A percentile compares a stretch with the other conserved stretches of the same genome.
These are phyloP conservation scores for Pistacia integerrima DNA, from an alignment of 345 rosid species.

Conservation along the genomic window DNA sequence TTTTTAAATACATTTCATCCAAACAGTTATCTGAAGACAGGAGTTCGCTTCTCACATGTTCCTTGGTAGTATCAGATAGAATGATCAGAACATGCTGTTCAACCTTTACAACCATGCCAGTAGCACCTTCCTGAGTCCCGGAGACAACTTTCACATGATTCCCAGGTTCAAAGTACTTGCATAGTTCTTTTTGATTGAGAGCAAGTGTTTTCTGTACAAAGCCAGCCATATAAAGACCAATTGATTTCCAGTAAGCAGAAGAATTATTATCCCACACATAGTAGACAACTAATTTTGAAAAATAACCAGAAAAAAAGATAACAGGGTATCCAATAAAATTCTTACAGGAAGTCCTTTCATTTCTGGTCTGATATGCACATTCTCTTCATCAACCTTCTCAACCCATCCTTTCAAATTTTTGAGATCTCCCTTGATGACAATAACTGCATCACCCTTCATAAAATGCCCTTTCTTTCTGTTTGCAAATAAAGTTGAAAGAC, in stretches of 20 bases:
- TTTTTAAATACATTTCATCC: background rate
- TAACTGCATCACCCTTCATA: constrained; percentile 97
- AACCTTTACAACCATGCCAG: constrained; percentile 98
- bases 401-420: constrained; percentile 97
- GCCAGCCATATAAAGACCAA: constrained; percentile 15
- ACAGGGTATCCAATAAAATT: constrained; percentile 14
- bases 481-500: constrained; percentile 82
- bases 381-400: constrained; percentile 98
- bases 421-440: constrained; percentile 90
- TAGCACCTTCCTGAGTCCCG: constrained; percentile 91
- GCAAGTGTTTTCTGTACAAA: constrained; percentile 77
- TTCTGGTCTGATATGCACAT: constrained; percentile 83
- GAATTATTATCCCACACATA: background rate
- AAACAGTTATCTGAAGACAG: background rate
- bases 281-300: background rate
- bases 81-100: constrained; percentile 92
- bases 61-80: constrained; percentile 90
- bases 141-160: constrained; percentile 96
- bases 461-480: constrained; percentile 98
- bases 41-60: constrained; percentile 59
- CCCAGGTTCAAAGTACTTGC: constrained; percentile 97
- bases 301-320: constrained; percentile 1
- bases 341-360: constrained; percentile 95
- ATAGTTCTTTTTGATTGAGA: constrained; percentile 81
- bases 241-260: constrained; percentile 3